These are phyloP conservation scores for Keithomyces neogunnii DNA, from an alignment of 2,329 filamentous ascomycete genomes.

Conservation along the genomic window DNA sequence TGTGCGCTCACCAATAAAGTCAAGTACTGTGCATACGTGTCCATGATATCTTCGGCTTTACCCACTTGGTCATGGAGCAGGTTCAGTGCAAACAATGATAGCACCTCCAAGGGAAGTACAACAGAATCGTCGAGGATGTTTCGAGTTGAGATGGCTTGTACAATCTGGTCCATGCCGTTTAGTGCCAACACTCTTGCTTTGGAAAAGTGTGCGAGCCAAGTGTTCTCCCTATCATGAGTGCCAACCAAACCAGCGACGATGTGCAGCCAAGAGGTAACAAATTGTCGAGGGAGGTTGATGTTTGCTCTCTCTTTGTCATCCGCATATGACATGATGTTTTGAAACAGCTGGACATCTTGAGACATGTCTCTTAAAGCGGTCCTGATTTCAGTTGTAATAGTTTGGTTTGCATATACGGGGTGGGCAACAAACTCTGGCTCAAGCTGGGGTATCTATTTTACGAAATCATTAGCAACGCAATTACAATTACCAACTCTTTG, in stretches of 20 bases:
- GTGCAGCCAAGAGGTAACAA: conserved; percentile 34
- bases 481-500: not conserved
- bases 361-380: conserved; percentile 14
- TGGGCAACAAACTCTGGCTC: not conserved
- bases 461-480: not conserved
- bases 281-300: conserved; percentile 25
- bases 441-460: conserved; percentile 7
- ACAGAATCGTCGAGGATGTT: conserved; percentile 26
- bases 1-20: conserved; percentile 26
- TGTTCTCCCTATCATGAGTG: conserved; percentile 11
- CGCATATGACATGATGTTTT: conserved; percentile 19
- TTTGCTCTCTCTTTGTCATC: conserved; percentile 17
- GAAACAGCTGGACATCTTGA: conserved; percentile 18
- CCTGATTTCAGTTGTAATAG: conserved; percentile 8
- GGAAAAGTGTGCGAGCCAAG: conserved; percentile 21
- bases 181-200: conserved; percentile 22
- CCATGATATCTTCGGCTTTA: conserved; percentile 27
- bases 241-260: conserved; percentile 28
- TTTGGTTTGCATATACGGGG: not conserved
- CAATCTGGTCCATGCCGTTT: conserved; percentile 27
- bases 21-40: conserved; percentile 34
- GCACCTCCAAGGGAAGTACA: conserved; percentile 33
- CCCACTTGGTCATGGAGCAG: conserved; percentile 31
- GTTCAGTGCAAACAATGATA: conserved; percentile 29
- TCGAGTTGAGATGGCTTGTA: conserved; percentile 22